Evolutionary conservation across 495 filamentous ascomycete genomes (phyloP).

Genomic region (Aspergillus mulundensis): DNA sequence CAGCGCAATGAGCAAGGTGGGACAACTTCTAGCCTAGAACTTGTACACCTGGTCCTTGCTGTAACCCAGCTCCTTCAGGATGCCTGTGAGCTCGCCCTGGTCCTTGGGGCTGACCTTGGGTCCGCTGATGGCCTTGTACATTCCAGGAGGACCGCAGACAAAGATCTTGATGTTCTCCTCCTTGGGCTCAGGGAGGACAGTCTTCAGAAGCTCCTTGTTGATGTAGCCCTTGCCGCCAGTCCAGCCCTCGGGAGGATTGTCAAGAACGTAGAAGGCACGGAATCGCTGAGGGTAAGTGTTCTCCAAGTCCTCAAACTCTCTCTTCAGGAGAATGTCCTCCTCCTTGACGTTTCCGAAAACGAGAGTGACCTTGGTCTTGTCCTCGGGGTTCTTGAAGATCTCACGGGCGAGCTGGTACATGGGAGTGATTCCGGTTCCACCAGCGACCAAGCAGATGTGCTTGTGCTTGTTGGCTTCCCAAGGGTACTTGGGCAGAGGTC

Average conservation of each 20-base stretch:
- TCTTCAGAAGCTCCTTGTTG: slow-evolving; percentile 86
- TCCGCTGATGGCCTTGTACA: slow-evolving; percentile 93
- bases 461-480: slow-evolving; percentile 93
- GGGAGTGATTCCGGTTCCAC: slow-evolving; percentile 93
- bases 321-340: slow-evolving; percentile 84
- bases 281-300: slow-evolving; percentile 92
- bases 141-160: slow-evolving; percentile 79
- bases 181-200: slow-evolving; percentile 85
- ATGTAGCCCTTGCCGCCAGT: slow-evolving; percentile 70
- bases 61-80: slow-evolving; percentile 89
- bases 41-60: slow-evolving; percentile 93
- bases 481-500: slow-evolving; percentile 88
- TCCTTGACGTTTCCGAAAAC: slow-evolving; percentile 85
- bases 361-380: slow-evolving; percentile 93
- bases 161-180: slow-evolving; percentile 89
- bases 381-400: slow-evolving; percentile 93
- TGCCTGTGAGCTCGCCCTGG: slow-evolving; percentile 83
- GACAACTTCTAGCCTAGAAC: slow-evolving; percentile 61
- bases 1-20: not conserved
- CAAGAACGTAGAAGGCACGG: slow-evolving; percentile 83
- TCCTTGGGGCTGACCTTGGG: slow-evolving; percentile 83
- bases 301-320: slow-evolving; percentile 76
- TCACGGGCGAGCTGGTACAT: slow-evolving; percentile 81
- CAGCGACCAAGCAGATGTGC: slow-evolving; percentile 87
- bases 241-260: slow-evolving; percentile 83